Evolutionary conservation across 176 grass and related monocot genomes (phyloP).

Genomic region (Bothriochloa decipiens): DNA sequence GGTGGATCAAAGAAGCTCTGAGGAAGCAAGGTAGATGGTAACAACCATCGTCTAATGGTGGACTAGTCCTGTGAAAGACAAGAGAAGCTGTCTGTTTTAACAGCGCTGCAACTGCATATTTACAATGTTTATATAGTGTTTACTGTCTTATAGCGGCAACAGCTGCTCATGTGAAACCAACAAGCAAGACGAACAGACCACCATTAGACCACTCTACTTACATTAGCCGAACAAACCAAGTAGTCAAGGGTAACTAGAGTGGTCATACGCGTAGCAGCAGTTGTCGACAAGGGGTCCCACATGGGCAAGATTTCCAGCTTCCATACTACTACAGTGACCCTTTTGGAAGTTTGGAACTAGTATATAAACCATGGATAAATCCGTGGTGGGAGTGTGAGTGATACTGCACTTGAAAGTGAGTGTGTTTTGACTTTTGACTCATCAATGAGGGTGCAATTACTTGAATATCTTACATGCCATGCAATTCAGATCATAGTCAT

Average conservation of each 20-base stretch:
- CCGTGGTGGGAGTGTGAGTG: no score
- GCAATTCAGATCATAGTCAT: not conserved
- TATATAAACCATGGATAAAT: not conserved
- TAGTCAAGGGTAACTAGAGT: not conserved
- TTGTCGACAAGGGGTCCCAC: not conserved
- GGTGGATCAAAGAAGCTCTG: not conserved
- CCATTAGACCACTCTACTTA: no score
- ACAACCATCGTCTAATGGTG: no score
- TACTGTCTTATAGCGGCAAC: no score
- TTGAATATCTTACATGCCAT: not conserved
- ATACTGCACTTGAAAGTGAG: not conserved
- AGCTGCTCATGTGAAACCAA: no score
- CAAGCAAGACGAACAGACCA: no score
- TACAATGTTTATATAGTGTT: no score
- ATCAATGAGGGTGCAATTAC: not conserved
- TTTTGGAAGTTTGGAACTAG: not conserved
- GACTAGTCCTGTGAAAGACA: not conserved
- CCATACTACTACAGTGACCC: not conserved
- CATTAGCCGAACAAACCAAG: no score
- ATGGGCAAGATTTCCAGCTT: no score
- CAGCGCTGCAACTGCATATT: no score
- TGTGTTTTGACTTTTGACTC: no score
- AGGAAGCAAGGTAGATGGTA: not conserved
- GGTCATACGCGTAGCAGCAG: not conserved
- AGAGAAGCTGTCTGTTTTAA: not conserved